Evolutionary conservation across 768 basidiomycete species (phyloP).

Genomic region (Lentinula raphanica): DNA sequence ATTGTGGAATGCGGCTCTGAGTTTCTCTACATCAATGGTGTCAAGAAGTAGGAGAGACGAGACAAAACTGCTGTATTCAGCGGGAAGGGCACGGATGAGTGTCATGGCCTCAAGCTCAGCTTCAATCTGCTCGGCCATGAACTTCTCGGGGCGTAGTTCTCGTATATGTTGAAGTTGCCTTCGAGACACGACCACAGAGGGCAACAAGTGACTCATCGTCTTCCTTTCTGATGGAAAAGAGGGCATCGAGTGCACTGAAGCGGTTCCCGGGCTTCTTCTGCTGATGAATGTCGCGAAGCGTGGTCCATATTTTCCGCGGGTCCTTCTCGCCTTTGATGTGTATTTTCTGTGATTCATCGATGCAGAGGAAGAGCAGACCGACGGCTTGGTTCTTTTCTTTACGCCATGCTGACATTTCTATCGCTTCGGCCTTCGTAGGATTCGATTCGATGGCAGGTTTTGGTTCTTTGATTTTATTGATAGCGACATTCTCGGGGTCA

Average conservation of each 20-base stretch:
- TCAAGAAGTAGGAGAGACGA: not conserved
- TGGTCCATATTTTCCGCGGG: too few species aligned
- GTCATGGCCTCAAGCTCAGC: too few species aligned
- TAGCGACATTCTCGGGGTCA: not conserved
- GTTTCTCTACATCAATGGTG: not conserved
- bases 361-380: not conserved
- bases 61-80: slow-evolving; percentile 8
- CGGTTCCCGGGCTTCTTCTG: too few species aligned
- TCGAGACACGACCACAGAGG: too few species aligned
- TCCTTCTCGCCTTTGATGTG: not conserved
- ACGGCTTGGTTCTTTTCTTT: not conserved
- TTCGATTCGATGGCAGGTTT: not conserved
- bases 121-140: too few species aligned
- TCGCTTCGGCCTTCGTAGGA: not conserved
- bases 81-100: too few species aligned
- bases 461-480: not conserved
- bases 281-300: too few species aligned
- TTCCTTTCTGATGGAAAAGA: too few species aligned
- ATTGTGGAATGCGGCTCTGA: not conserved
- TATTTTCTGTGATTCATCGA: not conserved
- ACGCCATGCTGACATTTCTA: not conserved
- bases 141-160: too few species aligned
- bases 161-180: too few species aligned
- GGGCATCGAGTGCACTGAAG: too few species aligned
- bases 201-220: too few species aligned